phyloP scores from a whole-genome alignment of 2,329 filamentous ascomycete genomes.

The Neonectria coccinea region DNA sequence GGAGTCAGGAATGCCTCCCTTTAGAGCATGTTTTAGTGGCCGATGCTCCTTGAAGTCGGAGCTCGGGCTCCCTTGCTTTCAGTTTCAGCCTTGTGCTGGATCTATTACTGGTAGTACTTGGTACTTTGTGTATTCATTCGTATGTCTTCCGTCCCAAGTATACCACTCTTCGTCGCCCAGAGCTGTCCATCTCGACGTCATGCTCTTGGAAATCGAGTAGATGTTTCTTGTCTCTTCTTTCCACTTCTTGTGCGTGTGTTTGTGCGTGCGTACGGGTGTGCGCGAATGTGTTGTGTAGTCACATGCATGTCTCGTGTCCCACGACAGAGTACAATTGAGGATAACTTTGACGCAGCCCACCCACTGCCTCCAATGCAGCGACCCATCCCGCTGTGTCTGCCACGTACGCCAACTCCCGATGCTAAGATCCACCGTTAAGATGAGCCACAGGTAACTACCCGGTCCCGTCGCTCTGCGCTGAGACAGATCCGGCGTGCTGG shows the following conservation, averaged over 20 bases:
- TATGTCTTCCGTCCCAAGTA: background rate
- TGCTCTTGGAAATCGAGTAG: background rate
- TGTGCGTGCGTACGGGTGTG: conserved; percentile 14
- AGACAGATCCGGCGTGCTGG: background rate
- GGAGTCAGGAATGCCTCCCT: background rate
- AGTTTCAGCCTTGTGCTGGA: conserved; percentile 7
- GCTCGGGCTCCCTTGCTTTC: conserved; percentile 2
- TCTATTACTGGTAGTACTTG: background rate
- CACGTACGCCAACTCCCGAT: conserved; percentile 25
- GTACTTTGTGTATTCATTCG: background rate
- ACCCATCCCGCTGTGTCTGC: conserved; percentile 20
- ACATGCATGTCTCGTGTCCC: conserved; percentile 25
- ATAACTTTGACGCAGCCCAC: background rate
- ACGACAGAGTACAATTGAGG: conserved; percentile 11
- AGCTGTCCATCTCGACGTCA: conserved; percentile 4
- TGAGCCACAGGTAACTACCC: conserved; percentile 25
- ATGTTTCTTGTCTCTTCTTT: conserved; percentile 13
- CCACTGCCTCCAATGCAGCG: conserved; percentile 6
- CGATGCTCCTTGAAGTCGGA: background rate
- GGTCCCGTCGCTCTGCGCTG: conserved; percentile 12
- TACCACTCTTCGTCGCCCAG: background rate
- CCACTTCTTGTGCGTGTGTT: conserved; percentile 14
- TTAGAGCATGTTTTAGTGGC: background rate
- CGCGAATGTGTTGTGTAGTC: conserved; percentile 8
- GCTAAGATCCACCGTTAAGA: conserved; percentile 22